These are phyloP conservation scores for Sicyos edulis DNA, from an alignment of 306 rosid genomes.

Conservation along the genomic window DNA sequence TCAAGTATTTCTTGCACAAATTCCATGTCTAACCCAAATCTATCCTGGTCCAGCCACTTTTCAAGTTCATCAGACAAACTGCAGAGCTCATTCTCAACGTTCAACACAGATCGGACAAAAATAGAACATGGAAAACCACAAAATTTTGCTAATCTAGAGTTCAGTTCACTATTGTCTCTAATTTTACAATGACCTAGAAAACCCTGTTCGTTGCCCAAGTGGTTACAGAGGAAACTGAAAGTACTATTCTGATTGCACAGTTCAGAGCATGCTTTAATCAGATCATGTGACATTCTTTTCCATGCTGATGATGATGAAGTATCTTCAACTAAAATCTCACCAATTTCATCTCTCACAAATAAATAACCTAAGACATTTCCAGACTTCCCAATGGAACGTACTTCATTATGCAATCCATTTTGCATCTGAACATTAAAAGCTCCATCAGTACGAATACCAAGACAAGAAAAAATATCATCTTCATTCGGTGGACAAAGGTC, in stretches of 20 bases:
- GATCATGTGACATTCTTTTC: constrained; percentile 54
- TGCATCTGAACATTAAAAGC: constrained; percentile 30
- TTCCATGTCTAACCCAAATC: constrained; percentile 85
- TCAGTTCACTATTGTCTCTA: constrained; percentile 33
- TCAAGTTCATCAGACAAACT: constrained; percentile 33
- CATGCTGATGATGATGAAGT: constrained; percentile 64
- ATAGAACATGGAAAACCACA: constrained; percentile 42
- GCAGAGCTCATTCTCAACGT: constrained; percentile 40
- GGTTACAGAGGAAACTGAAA: constrained; percentile 57
- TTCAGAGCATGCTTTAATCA: constrained; percentile 52
- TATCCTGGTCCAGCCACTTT: constrained; percentile 89
- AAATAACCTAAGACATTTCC: constrained; percentile 25
- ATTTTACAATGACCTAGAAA: constrained; percentile 24
- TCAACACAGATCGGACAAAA: constrained; percentile 40
- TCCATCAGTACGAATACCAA: constrained; percentile 36
- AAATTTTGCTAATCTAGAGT: constrained; percentile 49
- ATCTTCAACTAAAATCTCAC: constrained; percentile 76
- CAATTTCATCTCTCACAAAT: constrained; percentile 55
- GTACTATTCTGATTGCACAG: constrained; percentile 55
- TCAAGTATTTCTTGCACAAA: constrained; percentile 91
- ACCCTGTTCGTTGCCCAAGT: constrained; percentile 40
- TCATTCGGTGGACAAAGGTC: constrained; percentile 59
- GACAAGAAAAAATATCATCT: constrained; percentile 64
- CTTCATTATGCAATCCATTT: constrained; percentile 28
- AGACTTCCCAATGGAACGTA: constrained; percentile 29